Evolutionary conservation across 2,329 filamentous ascomycete genomes (phyloP).

Genomic region (Westerdykella sp.): DNA sequence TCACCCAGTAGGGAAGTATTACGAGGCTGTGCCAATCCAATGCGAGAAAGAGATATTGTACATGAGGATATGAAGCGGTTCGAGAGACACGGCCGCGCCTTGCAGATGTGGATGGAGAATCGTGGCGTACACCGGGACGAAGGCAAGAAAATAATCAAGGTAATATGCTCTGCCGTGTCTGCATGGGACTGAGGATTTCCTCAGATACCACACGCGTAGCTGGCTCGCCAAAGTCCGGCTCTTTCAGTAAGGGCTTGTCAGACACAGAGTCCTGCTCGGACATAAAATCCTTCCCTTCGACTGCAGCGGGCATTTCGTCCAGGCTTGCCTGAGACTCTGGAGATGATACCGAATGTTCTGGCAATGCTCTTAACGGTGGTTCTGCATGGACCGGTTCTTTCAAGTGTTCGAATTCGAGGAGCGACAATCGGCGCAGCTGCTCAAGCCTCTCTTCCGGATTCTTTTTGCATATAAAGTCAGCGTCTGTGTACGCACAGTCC

Average conservation of each 20-base stretch:
- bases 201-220: conserved; percentile 6
- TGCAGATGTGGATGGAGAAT: neutral
- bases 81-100: too few species aligned
- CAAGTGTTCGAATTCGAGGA: conserved; percentile 39
- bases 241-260: conserved; percentile 17
- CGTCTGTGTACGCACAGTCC: conserved; percentile 11
- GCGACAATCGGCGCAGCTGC: conserved; percentile 41
- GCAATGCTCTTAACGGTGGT: conserved; percentile 28
- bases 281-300: neutral
- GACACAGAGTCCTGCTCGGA: conserved; percentile 1
- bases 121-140: neutral
- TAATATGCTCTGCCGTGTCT: conserved; percentile 1
- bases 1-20: too few species aligned
- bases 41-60: too few species aligned
- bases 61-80: too few species aligned
- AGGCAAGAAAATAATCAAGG: neutral
- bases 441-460: conserved; percentile 44
- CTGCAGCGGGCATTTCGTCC: too few species aligned
- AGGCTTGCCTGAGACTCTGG: conserved; percentile 1
- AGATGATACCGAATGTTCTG: conserved; percentile 31
- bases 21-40: too few species aligned
- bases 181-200: conserved; percentile 15
- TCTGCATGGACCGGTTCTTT: conserved; percentile 28
- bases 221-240: conserved; percentile 18
- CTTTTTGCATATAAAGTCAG: conserved; percentile 34